Evolutionary conservation across 2,329 filamentous ascomycete genomes (phyloP).

Genomic region (Tolypocladium ophioglossoides): DNA sequence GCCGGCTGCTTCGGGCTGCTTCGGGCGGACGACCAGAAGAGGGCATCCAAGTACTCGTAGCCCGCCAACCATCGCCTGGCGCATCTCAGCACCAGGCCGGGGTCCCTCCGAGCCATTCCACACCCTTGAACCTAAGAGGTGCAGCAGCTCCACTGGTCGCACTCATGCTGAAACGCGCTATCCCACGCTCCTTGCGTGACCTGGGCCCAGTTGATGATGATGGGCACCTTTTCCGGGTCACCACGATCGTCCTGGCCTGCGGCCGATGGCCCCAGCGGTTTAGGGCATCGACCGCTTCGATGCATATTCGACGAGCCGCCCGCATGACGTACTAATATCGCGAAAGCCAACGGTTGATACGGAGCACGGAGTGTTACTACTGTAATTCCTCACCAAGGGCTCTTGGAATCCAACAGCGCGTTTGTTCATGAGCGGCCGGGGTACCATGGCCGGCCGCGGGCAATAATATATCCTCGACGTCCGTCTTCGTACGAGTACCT

Average conservation of each 20-base stretch:
- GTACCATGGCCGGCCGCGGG: background rate
- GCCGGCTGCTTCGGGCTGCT: background rate
- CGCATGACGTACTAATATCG: background rate
- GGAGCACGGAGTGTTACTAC: too few relatives aligned
- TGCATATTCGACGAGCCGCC: background rate
- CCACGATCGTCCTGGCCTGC: too few relatives aligned
- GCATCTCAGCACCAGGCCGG: background rate
- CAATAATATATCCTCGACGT: too few relatives aligned
- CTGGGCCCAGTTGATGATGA: background rate
- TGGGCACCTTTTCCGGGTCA: background rate
- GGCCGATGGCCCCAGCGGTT: background rate
- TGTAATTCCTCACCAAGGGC: background rate
- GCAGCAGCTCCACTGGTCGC: background rate
- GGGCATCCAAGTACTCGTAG: too few relatives aligned
- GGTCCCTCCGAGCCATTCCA: background rate
- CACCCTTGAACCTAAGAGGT: background rate
- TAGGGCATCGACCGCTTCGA: background rate
- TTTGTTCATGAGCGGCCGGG: background rate
- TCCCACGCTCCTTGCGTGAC: background rate
- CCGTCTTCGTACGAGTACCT: too few relatives aligned
- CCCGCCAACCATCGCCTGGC: too few relatives aligned
- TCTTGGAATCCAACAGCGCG: background rate
- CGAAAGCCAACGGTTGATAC: background rate
- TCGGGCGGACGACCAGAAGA: background rate
- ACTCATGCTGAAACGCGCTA: slow-evolving; percentile 4